Base-by-base conservation (phyloP, 2,329 filamentous ascomycete genomes). In the Arthrocladium fulminans region DNA sequence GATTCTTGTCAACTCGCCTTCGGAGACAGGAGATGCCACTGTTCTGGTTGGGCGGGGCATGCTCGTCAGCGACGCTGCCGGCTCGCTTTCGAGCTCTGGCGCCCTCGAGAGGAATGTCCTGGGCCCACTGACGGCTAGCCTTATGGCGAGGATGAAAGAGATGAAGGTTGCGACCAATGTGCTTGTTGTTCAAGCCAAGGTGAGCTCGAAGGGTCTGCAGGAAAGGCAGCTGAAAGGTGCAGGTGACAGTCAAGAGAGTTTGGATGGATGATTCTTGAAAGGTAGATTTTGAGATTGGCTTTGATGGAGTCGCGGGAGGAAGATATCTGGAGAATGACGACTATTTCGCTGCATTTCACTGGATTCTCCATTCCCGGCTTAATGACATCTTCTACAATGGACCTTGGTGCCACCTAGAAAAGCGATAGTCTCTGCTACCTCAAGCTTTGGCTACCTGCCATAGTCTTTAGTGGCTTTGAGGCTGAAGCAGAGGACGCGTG, bases 101-200 rank as follows among this genome's bases (percentile, higher is more conserved):
- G 5, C n/a, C 17, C 7, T 46, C 43, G 45, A 48, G 13, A 30
- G 35, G 27, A 42, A 41, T 15, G 37, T 25, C 8, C 45, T 48
- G 2, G 45, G 45, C 8, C 6, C 15, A 15, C 12, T 32, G 15
- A 35, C 45, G 6, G 24, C 29, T 10, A 20, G 3, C 10, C 24
- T 48, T 20, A 17, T 48, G 8, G 45, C 45, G 27, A 29, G 38
- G n/a, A 48, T 42, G 35, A 41, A 22, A 22, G 23, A 42, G 25
- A 20, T 10, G n/a, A 42, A 48, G 10, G 27, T 42, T 6, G 25
- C 37, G 23, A 38, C 37, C 23, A 48, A 42, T 34, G 3, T 48
- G 6, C 23, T 48, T 24, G 45, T 48, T 19, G 45, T 48, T 12
- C 45, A 48, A 19, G 37, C 8, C 8, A 48, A 17, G 32, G 13